Conservation (phyloP, 2,329 filamentous ascomycete genomes). For the Calonectria pseudoreteaudii region DNA sequence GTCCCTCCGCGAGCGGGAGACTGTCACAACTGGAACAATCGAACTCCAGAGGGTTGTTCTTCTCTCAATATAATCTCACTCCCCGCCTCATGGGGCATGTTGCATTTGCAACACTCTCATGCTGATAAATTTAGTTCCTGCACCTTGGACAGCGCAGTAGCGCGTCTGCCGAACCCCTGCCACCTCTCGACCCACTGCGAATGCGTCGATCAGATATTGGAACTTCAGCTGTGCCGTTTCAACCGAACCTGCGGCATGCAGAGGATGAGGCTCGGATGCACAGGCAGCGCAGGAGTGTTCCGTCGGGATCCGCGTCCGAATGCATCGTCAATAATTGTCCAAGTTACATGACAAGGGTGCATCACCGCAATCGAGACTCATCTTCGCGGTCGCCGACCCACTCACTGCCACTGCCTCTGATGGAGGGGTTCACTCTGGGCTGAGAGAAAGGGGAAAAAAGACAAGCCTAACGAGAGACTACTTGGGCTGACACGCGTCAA, state of each 20-base stretch:
- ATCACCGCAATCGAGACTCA: background rate
- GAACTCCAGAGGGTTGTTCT: background rate
- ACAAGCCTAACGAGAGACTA: background rate
- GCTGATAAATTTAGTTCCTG: background rate
- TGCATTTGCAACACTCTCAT: background rate
- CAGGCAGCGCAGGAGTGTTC: background rate
- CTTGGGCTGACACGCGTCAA: background rate
- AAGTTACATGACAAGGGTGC: background rate
- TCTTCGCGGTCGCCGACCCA: background rate
- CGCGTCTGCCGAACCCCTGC: background rate
- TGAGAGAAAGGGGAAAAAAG: background rate
- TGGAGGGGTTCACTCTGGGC: background rate
- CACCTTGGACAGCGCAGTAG: background rate
- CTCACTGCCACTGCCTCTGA: no score
- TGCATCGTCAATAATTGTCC: background rate
- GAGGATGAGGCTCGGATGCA: background rate
- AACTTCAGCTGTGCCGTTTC: conserved; percentile 1
- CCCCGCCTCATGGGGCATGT: background rate
- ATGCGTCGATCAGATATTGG: conserved; percentile 1
- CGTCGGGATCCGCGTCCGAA: background rate
- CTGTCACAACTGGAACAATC: background rate
- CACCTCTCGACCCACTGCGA: background rate
- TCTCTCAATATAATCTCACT: background rate
- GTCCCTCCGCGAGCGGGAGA: background rate
- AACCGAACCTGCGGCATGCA: background rate